These are phyloP conservation scores for Eutrema japonicum DNA, from an alignment of 345 rosid genomes.

Conservation along the genomic window DNA sequence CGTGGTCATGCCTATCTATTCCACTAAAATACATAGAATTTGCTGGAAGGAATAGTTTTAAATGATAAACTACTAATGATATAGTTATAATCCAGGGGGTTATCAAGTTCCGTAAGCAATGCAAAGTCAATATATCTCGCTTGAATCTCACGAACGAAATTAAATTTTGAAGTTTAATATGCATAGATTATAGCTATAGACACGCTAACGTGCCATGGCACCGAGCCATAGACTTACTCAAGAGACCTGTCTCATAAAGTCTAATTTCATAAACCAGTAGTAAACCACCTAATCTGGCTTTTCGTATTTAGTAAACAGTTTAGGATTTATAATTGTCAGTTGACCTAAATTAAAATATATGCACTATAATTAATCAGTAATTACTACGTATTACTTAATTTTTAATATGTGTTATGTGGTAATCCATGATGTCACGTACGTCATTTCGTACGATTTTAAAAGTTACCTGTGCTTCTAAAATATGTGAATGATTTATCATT, in stretches of 20 bases:
- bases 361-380: conserved; percentile 14
- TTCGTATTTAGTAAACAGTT: conserved; percentile 31
- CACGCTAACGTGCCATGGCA: neutral
- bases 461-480: conserved; percentile 3
- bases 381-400: conserved; percentile 4
- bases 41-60: too few relatives aligned
- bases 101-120: too few relatives aligned
- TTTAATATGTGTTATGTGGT: conserved; percentile 31
- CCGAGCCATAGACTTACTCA: conserved; percentile 1
- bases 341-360: conserved; percentile 29
- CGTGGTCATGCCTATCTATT: too few relatives aligned
- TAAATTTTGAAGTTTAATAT: too few relatives aligned
- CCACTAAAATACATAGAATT: too few relatives aligned
- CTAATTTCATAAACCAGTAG: neutral
- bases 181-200: too few relatives aligned
- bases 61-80: too few relatives aligned
- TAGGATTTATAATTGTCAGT: conserved; percentile 7
- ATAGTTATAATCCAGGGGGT: too few relatives aligned
- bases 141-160: too few relatives aligned
- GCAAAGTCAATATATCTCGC: too few relatives aligned
- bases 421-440: conserved; percentile 40
- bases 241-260: conserved; percentile 1
- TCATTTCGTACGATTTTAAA: conserved; percentile 21
- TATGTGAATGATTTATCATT: conserved; percentile 12
- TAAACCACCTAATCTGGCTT: conserved; percentile 20